Evolutionary conservation across 768 basidiomycete genomes (phyloP).

Genomic region (Panus rudis): DNA sequence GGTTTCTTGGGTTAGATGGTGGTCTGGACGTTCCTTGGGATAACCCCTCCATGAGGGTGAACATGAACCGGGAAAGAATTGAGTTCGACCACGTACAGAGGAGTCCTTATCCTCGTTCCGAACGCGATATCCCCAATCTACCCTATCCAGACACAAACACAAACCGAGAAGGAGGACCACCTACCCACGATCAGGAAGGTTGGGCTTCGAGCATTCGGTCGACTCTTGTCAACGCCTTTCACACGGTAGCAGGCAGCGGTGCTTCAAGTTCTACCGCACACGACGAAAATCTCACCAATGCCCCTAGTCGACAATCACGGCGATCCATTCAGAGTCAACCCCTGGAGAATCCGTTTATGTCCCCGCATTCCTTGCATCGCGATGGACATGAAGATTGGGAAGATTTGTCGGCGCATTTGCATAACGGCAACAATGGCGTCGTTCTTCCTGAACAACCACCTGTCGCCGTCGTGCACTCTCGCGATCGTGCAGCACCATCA

Average conservation of each 20-base stretch:
- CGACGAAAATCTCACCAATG: constrained; percentile 8
- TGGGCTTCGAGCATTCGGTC: constrained; percentile 39
- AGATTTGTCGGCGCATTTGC: background rate
- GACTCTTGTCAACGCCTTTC: constrained; percentile 42
- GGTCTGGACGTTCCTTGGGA: constrained; percentile 18
- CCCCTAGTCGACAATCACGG: constrained; percentile 5
- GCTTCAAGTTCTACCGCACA: background rate
- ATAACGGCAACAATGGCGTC: background rate
- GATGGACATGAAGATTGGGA: background rate
- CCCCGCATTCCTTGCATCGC: background rate
- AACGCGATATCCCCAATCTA: constrained; percentile 2
- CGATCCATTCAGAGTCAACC: background rate
- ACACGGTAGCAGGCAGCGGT: constrained; percentile 34
- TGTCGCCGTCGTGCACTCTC: background rate
- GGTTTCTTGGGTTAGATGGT: too few relatives aligned
- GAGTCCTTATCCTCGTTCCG: background rate
- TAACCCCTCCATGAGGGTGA: background rate
- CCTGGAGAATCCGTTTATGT: background rate
- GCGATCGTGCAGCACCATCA: background rate
- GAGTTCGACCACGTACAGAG: background rate
- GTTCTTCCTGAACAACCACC: background rate
- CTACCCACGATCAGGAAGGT: constrained; percentile 15
- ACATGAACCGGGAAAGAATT: background rate
- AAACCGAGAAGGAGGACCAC: background rate
- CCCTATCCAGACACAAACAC: constrained; percentile 25